phyloP scores from a whole-genome alignment of 1,284 basidiomycete genomes.

The Xerocomus amazonicus region DNA sequence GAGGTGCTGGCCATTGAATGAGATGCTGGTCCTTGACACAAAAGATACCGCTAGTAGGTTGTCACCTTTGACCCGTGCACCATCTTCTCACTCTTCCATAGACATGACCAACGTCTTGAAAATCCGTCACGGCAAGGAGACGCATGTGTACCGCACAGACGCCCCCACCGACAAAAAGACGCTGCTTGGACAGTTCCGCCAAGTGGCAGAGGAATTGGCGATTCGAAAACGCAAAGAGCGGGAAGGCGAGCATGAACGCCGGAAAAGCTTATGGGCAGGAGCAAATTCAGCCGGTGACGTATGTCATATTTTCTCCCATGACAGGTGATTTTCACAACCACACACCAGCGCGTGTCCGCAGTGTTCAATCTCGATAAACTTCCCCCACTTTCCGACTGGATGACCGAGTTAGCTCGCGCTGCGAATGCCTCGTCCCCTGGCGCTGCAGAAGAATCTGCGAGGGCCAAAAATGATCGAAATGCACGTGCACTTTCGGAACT shows the following conservation, averaged over 20 bases:
- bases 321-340: slow-evolving; percentile 15
- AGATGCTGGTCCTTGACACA: slow-evolving; percentile 92
- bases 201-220: slow-evolving; percentile 88
- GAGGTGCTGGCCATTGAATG: slow-evolving; percentile 85
- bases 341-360: slow-evolving; percentile 36
- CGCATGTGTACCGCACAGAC: slow-evolving; percentile 89
- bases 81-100: slow-evolving; percentile 30
- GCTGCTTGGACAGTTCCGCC: slow-evolving; percentile 82
- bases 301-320: slow-evolving; percentile 27
- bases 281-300: slow-evolving; percentile 60
- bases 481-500: slow-evolving; percentile 86
- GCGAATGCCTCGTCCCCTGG: slow-evolving; percentile 27
- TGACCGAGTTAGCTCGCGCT: slow-evolving; percentile 55
- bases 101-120: slow-evolving; percentile 96
- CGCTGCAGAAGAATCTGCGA: slow-evolving; percentile 36
- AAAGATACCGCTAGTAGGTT: slow-evolving; percentile 85
- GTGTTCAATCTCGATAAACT: slow-evolving; percentile 35
- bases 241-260: slow-evolving; percentile 84
- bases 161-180: slow-evolving; percentile 81
- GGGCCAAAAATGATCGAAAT: slow-evolving; percentile 74
- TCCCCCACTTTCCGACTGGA: slow-evolving; percentile 63
- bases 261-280: slow-evolving; percentile 73
- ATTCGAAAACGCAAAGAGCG: slow-evolving; percentile 87
- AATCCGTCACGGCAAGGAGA: slow-evolving; percentile 90
- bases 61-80: slow-evolving; percentile 8